Evolutionary conservation across 192 early-diverging fungal species (phyloP).

Genomic region (Rhizoclosmatium sp.): DNA sequence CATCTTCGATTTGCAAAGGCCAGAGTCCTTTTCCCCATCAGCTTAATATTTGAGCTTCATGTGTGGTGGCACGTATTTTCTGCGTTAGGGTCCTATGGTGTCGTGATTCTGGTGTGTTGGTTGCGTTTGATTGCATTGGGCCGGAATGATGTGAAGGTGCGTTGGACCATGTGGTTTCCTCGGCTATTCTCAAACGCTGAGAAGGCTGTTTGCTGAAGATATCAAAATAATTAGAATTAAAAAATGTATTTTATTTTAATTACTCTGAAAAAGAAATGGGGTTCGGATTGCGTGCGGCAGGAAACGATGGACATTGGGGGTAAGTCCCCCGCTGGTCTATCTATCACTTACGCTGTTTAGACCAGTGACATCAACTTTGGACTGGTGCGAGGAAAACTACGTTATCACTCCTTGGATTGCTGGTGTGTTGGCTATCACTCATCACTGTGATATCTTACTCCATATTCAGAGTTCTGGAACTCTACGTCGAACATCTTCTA

Average conservation of each 20-base stretch:
- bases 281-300: slow-evolving; percentile 37
- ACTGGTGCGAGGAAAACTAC: slow-evolving; percentile 72
- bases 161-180: not conserved
- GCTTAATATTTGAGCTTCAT: slow-evolving; percentile 57
- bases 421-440: slow-evolving; percentile 65
- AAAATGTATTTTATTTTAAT: no score
- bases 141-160: not conserved
- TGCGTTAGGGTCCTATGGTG: slow-evolving; percentile 41
- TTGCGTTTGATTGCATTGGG: slow-evolving; percentile 2
- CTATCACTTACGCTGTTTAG: not conserved
- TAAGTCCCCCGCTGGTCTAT: not conserved
- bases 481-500: slow-evolving; percentile 69
- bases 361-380: not conserved
- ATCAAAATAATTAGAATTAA: no score
- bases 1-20: slow-evolving; percentile 56
- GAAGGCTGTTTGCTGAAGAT: no score
- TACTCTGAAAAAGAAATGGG: no score
- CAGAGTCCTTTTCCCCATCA: slow-evolving; percentile 55
- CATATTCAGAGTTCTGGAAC: slow-evolving; percentile 84
- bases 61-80: slow-evolving; percentile 58
- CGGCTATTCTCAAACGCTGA: not conserved
- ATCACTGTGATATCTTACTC: slow-evolving; percentile 39
- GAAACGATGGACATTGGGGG: slow-evolving; percentile 38
- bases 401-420: slow-evolving; percentile 47
- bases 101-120: not conserved